Evolutionary conservation across 805 yeast genomes (phyloP).

Genomic region (Starmera caribaea): DNA sequence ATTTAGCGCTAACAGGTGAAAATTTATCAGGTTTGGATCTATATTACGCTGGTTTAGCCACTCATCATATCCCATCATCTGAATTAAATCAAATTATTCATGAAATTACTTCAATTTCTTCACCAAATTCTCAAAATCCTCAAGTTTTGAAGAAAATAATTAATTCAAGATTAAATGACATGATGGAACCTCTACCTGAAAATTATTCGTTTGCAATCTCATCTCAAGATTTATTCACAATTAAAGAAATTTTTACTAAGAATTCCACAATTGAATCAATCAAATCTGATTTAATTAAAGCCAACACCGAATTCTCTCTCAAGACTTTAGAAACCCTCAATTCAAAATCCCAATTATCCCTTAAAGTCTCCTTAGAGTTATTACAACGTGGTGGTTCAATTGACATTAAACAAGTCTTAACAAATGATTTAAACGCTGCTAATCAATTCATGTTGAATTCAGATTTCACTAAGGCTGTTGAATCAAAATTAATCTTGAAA

Average conservation of each 20-base stretch:
- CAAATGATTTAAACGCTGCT: conserved; percentile 68
- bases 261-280: conserved; percentile 35
- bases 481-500: conserved; percentile 53
- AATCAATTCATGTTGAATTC: conserved; percentile 58
- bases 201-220: conserved; percentile 47
- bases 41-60: conserved; percentile 77
- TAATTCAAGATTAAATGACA: conserved; percentile 42
- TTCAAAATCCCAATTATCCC: conserved; percentile 68
- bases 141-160: conserved; percentile 57
- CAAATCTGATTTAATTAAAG: conserved; percentile 35
- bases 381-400: conserved; percentile 50
- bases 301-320: conserved; percentile 58
- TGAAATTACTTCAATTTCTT: conserved; percentile 41
- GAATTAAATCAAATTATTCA: conserved; percentile 51
- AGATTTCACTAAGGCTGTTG: conserved; percentile 64
- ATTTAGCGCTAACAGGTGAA: conserved; percentile 80
- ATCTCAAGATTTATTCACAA: conserved; percentile 45
- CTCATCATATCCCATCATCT: conserved; percentile 74
- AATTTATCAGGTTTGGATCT: conserved; percentile 69
- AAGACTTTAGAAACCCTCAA: conserved; percentile 45
- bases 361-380: conserved; percentile 62
- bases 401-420: conserved; percentile 56
- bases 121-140: conserved; percentile 21
- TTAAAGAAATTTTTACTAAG: conserved; percentile 60
- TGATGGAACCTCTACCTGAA: conserved; percentile 55